Evolutionary conservation across 2,329 filamentous ascomycete species (phyloP).

Genomic region (Waltergamsia citrina): DNA sequence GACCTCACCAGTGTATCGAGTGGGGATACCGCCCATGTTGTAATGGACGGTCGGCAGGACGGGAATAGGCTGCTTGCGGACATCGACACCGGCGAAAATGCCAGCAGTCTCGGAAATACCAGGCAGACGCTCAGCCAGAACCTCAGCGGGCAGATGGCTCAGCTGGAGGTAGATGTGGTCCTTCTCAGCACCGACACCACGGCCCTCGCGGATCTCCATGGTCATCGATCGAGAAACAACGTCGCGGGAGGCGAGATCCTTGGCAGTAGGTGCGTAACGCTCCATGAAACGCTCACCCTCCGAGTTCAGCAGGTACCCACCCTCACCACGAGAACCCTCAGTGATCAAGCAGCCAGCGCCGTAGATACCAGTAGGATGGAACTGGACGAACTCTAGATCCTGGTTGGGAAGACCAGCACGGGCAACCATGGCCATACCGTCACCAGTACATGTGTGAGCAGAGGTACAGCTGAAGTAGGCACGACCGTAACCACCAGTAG

Average conservation of each 20-base stretch:
- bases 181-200: constrained; percentile 93
- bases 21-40: constrained; percentile 99
- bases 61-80: constrained; percentile 92
- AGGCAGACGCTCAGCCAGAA: constrained; percentile 91
- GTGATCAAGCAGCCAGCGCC: constrained; percentile 97
- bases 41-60: constrained; percentile 97
- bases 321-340: constrained; percentile 94
- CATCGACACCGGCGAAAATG: constrained; percentile 95
- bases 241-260: constrained; percentile 93
- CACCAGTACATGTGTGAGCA: constrained; percentile 96
- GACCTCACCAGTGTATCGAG: constrained; percentile 94
- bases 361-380: constrained; percentile 98
- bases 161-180: constrained; percentile 98
- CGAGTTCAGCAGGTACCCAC: constrained; percentile 93
- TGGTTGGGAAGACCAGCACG: constrained; percentile 97
- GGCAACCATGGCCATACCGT: constrained; percentile 98
- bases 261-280: constrained; percentile 92
- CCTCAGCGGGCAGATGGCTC: constrained; percentile 83
- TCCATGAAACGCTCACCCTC: constrained; percentile 99
- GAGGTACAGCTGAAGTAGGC: constrained; percentile 98
- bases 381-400: constrained; percentile 99
- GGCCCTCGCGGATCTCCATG: constrained; percentile 93
- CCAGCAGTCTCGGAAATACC: constrained; percentile 98
- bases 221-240: constrained; percentile 98
- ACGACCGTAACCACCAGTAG: constrained; percentile 94